These are phyloP conservation scores for Annulohypoxylon nitens DNA, from an alignment of 495 filamentous ascomycete genomes.

Conservation along the genomic window DNA sequence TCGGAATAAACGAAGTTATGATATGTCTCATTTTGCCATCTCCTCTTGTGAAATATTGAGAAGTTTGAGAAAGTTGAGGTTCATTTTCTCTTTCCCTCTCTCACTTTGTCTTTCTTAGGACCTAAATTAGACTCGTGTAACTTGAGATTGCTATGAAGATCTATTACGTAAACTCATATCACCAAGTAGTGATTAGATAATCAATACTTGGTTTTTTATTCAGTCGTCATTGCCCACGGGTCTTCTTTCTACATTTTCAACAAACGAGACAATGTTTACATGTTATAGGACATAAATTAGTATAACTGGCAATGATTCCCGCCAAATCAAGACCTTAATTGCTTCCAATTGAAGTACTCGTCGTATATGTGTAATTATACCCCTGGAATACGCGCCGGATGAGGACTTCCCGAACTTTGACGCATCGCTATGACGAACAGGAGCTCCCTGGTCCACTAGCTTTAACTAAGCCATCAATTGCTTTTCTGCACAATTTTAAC, in stretches of 20 bases:
- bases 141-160: too few species aligned
- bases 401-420: slow-evolving; percentile 31
- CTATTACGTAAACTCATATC: background rate
- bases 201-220: background rate
- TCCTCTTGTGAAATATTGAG: background rate
- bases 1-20: background rate
- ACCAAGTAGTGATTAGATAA: slow-evolving; percentile 8
- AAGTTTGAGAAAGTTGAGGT: background rate
- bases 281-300: background rate
- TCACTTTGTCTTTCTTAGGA: too few species aligned
- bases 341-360: background rate
- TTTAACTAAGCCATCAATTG: background rate
- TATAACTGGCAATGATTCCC: background rate
- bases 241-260: too few species aligned
- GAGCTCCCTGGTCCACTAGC: slow-evolving; percentile 2
- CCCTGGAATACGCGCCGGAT: slow-evolving; percentile 32
- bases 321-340: background rate
- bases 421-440: slow-evolving; percentile 27
- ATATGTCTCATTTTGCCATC: background rate
- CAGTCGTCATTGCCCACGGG: background rate
- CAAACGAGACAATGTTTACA: background rate
- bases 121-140: too few species aligned
- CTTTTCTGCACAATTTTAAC: too few species aligned
- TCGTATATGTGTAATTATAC: background rate
- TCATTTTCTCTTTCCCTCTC: background rate